Conservation (phyloP, 176 grass and related monocot genomes). For the Carex pumila region DNA sequence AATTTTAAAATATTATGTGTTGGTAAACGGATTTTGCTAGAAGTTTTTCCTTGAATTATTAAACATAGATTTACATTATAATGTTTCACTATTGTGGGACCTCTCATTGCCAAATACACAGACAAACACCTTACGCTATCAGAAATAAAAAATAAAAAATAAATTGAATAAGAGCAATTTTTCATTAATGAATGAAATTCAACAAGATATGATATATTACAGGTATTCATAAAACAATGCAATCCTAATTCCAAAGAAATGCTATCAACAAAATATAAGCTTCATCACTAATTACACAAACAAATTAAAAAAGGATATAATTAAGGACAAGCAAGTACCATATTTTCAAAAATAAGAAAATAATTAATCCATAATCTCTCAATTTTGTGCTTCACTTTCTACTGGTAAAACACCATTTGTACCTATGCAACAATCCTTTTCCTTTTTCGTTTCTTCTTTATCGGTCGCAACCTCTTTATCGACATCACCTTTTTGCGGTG, state of each 20-base stretch:
- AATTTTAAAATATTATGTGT: background rate
- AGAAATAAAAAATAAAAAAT: background rate
- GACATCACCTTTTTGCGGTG: background rate
- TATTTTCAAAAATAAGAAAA: background rate
- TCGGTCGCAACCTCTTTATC: background rate
- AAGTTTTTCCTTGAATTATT: background rate
- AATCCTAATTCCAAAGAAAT: background rate
- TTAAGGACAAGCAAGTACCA: background rate
- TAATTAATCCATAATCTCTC: background rate
- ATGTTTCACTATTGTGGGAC: background rate
- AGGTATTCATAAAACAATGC: background rate
- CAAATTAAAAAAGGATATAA: background rate
- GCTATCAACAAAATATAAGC: too few relatives aligned
- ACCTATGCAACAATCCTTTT: background rate
- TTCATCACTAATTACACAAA: background rate
- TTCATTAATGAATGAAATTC: background rate
- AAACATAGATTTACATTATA: background rate
- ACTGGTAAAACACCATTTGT: background rate
- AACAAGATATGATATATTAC: background rate
- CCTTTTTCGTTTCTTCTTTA: background rate
- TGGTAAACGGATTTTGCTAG: background rate
- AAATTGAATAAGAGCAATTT: background rate
- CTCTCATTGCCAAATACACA: background rate
- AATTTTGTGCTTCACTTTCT: slow-evolving; percentile 11
- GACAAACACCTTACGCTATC: background rate